phyloP scores from a whole-genome alignment of 345 rosid species.

The Eucalyptus erythrocorys region DNA sequence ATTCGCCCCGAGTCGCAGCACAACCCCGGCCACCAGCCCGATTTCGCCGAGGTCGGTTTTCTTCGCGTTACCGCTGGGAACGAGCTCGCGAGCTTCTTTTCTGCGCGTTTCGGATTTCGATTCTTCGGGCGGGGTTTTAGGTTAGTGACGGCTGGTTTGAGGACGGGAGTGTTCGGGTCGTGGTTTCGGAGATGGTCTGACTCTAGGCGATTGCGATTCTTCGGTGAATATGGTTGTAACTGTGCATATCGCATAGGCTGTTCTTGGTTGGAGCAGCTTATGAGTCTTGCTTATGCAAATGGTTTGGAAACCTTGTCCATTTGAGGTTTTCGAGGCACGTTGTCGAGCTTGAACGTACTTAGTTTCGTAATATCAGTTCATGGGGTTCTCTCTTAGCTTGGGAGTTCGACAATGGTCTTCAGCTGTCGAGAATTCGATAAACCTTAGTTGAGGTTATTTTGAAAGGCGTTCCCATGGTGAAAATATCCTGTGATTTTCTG shows the following conservation, averaged over 20 bases:
- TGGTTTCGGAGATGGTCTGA: neutral
- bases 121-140: neutral
- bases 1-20: constrained; percentile 98
- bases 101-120: no score
- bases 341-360: neutral
- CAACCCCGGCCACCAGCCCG: constrained; percentile 88
- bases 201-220: neutral
- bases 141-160: neutral
- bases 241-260: neutral
- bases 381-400: neutral
- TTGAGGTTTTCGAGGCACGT: neutral
- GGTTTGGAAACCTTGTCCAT: neutral
- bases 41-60: constrained; percentile 71
- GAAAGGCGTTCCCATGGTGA: neutral
- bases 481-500: neutral
- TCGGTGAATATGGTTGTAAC: neutral
- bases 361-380: neutral
- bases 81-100: neutral
- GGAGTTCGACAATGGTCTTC: neutral
- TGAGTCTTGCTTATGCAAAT: neutral
- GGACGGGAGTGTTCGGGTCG: neutral
- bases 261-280: neutral
- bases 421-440: neutral
- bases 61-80: neutral
- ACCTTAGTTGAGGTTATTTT: neutral